Evolutionary conservation across 2,329 filamentous ascomycete genomes (phyloP).

Genomic region (Ramichloridium luteum): DNA sequence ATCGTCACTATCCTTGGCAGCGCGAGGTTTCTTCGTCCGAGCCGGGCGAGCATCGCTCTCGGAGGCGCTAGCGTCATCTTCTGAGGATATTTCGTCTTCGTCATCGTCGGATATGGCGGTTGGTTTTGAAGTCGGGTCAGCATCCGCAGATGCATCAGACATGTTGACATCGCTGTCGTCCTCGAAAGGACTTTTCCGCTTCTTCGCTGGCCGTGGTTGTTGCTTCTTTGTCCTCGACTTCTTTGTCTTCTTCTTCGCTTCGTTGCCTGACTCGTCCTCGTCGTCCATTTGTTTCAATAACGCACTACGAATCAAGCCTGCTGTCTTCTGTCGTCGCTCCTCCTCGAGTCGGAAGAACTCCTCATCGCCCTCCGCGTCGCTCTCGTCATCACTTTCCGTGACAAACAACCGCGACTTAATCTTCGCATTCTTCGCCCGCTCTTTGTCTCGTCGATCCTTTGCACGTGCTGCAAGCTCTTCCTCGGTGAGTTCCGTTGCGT

Average conservation of each 20-base stretch:
- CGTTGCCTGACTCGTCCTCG: slow-evolving; percentile 21
- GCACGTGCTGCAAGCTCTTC: slow-evolving; percentile 48
- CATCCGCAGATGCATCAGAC: slow-evolving; percentile 9
- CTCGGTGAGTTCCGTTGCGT: slow-evolving; percentile 50
- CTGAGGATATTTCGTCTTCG: slow-evolving; percentile 6
- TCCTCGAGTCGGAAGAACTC: slow-evolving; percentile 72
- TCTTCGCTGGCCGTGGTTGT: too few species aligned
- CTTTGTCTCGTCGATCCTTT: slow-evolving; percentile 49
- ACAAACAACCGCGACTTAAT: slow-evolving; percentile 81
- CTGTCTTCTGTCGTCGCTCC: slow-evolving; percentile 47
- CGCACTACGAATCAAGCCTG: slow-evolving; percentile 37
- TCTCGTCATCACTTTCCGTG: slow-evolving; percentile 75
- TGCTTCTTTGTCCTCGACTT: slow-evolving; percentile 16
- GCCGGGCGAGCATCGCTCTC: slow-evolving; percentile 3
- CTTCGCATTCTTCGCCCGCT: slow-evolving; percentile 63
- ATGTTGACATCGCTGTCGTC: slow-evolving; percentile 8
- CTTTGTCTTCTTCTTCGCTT: slow-evolving; percentile 20
- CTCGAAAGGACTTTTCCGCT: slow-evolving; percentile 8
- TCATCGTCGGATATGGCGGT: slow-evolving; percentile 4
- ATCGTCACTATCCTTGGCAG: background rate
- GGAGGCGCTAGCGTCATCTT: slow-evolving; percentile 1
- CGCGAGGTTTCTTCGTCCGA: background rate
- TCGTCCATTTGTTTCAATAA: slow-evolving; percentile 30
- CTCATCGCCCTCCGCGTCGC: slow-evolving; percentile 59
- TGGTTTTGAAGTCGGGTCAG: slow-evolving; percentile 8